Base-by-base conservation (phyloP, 1,139 yeast species). In the Lodderomyces beijingensis region DNA sequence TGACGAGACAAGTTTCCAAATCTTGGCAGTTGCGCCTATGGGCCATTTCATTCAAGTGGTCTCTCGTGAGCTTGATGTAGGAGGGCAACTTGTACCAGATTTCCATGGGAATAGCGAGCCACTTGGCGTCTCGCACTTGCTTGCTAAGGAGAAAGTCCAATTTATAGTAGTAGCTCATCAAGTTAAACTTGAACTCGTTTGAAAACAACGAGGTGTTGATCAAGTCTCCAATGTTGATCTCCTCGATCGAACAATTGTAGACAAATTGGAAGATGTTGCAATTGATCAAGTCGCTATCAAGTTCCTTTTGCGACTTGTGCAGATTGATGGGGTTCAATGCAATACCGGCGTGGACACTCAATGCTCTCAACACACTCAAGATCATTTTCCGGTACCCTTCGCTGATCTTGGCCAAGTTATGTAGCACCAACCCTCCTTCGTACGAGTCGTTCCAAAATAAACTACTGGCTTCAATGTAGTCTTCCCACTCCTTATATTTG, bases 151-250 rank as follows among this genome's bases (percentile, higher is more conserved):
- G 22, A 32, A 32, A 42, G 14, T 33, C 28, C 16, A 37, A 31
- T 27, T 38, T 39, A 27, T 30, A 36, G 24, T 33, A 39, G 33
- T 40, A 40, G 18, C 42, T 34, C 24, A 42, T 36, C 17, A 42
- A 30, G 22, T 34, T 32, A 22, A 37, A 37, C 21, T 40, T 42
- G 26, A 40, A 40, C 8, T 34, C 25, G 18, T 34, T 31, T 9
- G 12, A 14, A 15, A 47, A 41, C 15, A 49, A 28, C 4, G 25
- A 18, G 6, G 28, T 27, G 19, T 43, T 42, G 16, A 49, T 22
- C 5, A 46, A 27, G 9, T 30, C 22, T 2, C 55, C 59, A 13
- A 56, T 16, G 28, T 50, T 46, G 16, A 52, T 33, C 13, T 34
- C 38, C 11, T 42, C 40, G 5, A 50, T 14, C 19, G 42, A 39